These are phyloP conservation scores for Silene latifolia DNA, from an alignment of 148 eudicot genomes.

Conservation along the genomic window DNA sequence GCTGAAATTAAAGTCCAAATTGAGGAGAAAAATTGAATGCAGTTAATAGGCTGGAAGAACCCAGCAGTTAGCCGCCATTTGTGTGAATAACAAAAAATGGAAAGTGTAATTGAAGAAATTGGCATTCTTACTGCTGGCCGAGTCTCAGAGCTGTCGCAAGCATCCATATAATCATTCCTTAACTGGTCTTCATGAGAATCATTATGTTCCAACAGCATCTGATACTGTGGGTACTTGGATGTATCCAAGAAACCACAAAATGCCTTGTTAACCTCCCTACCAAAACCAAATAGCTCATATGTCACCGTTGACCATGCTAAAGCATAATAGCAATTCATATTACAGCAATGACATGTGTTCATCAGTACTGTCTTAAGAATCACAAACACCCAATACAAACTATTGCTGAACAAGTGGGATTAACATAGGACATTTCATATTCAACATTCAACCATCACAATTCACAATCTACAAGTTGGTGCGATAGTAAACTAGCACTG, in stretches of 20 bases:
- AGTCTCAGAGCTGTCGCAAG: constrained; percentile 17
- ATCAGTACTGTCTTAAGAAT: not conserved
- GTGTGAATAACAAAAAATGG: not conserved
- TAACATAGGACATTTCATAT: no score
- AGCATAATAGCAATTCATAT: not conserved
- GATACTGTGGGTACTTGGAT: constrained; percentile 35
- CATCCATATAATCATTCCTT: constrained; percentile 26
- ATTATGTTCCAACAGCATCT: constrained; percentile 25
- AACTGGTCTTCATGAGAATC: constrained; percentile 7
- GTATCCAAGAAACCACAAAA: constrained; percentile 79
- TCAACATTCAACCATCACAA: not conserved
- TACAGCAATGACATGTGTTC: constrained; percentile 1
- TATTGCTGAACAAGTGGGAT: not conserved
- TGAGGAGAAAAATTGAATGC: constrained; percentile 7
- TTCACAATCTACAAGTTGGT: not conserved
- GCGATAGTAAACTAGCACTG: not conserved
- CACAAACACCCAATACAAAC: not conserved
- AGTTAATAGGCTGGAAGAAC: not conserved
- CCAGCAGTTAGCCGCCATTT: not conserved
- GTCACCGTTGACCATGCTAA: not conserved
- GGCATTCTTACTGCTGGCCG: constrained; percentile 32
- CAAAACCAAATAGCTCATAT: constrained; percentile 13
- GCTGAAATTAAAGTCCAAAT: not conserved
- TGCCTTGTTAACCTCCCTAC: constrained; percentile 92
- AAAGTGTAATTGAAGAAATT: constrained; percentile 8